Evolutionary conservation across 768 basidiomycete genomes (phyloP).

Genomic region (Suillus weaverae): DNA sequence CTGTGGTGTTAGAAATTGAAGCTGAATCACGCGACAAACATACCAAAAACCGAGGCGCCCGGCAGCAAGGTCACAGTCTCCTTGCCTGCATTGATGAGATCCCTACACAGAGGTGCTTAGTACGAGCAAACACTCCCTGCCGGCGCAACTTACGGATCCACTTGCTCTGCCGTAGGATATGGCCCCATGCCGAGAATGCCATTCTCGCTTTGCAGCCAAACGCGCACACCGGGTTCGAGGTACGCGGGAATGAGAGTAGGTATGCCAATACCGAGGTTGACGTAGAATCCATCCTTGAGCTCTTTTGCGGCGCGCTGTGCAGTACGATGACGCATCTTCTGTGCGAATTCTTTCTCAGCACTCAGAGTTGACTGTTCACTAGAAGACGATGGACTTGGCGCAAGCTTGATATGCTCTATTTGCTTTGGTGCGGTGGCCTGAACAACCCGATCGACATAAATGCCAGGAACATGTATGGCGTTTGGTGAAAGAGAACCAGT

Average conservation of each 20-base stretch:
- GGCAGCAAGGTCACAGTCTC: constrained; percentile 92
- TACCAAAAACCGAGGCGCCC: constrained; percentile 89
- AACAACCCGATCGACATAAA: constrained; percentile 90
- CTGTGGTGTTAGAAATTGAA: constrained; percentile 6
- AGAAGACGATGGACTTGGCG: constrained; percentile 41
- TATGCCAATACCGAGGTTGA: constrained; percentile 91
- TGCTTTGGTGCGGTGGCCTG: constrained; percentile 71
- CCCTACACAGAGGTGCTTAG: constrained; percentile 42
- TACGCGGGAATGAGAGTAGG: constrained; percentile 86
- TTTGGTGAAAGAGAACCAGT: constrained; percentile 79
- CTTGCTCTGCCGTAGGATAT: constrained; percentile 78
- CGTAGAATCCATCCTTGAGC: constrained; percentile 83
- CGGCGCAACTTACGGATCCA: constrained; percentile 68
- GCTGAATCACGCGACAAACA: constrained; percentile 20
- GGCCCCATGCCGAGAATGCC: constrained; percentile 89
- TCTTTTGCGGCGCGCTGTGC: constrained; percentile 88
- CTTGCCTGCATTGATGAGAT: constrained; percentile 94
- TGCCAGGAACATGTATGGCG: constrained; percentile 78
- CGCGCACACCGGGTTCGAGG: constrained; percentile 67
- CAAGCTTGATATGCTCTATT: constrained; percentile 75
- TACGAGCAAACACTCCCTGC: constrained; percentile 5
- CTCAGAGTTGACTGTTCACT: constrained; percentile 30
- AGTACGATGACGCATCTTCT: constrained; percentile 67
- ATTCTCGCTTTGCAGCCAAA: constrained; percentile 93
- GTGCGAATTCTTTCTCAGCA: constrained; percentile 54